These are phyloP conservation scores for Acer campestre DNA, from an alignment of 345 rosid genomes.

Conservation along the genomic window DNA sequence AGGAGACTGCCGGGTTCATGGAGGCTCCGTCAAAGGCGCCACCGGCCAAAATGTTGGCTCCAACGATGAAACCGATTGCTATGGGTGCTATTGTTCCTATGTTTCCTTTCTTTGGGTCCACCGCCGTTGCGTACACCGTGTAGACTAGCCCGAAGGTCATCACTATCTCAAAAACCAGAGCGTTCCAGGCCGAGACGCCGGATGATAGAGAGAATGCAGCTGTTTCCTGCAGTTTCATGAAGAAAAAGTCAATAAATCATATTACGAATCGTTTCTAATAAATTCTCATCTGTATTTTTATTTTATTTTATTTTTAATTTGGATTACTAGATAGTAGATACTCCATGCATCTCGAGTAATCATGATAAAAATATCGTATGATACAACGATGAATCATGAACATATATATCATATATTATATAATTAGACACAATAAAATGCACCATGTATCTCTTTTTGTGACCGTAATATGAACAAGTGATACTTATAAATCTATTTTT, in stretches of 20 bases:
- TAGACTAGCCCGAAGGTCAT: slow-evolving; percentile 75
- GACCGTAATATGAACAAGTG: no score
- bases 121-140: slow-evolving; percentile 67
- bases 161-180: slow-evolving; percentile 63
- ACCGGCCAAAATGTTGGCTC: slow-evolving; percentile 59
- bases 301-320: no score
- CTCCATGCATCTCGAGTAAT: no score
- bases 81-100: slow-evolving; percentile 52
- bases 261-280: no score
- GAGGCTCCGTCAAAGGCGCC: slow-evolving; percentile 64
- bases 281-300: no score
- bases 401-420: no score
- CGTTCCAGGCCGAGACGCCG: slow-evolving; percentile 48
- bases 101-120: slow-evolving; percentile 63
- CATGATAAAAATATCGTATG: no score
- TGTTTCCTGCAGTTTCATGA: slow-evolving; percentile 31
- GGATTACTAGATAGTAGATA: no score
- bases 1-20: slow-evolving; percentile 79
- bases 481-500: no score
- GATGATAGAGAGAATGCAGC: slow-evolving; percentile 44
- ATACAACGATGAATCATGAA: no score
- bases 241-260: neutral
- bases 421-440: no score
- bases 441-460: no score
- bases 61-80: slow-evolving; percentile 57